phyloP scores from a whole-genome alignment of 169 alveolate genomes.

The Plasmodium adleri region DNA sequence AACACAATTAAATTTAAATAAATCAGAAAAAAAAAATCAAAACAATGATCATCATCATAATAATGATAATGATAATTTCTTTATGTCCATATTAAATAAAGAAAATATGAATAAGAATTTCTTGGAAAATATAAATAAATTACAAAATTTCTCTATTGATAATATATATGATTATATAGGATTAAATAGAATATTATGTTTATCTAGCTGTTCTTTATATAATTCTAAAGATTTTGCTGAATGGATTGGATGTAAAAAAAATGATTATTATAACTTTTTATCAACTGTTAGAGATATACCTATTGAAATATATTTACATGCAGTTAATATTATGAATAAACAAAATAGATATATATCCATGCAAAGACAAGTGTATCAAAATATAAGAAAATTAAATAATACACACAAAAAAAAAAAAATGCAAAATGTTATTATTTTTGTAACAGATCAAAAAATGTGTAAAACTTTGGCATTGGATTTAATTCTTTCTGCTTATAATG shows the following conservation, averaged over 20 bases:
- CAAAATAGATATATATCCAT: slow-evolving; percentile 73
- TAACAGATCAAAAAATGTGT: slow-evolving; percentile 96
- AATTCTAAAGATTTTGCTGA: slow-evolving; percentile 89
- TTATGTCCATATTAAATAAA: neutral
- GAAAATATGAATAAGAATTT: neutral
- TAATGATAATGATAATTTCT: neutral
- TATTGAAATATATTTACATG: slow-evolving; percentile 79
- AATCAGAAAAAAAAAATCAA: slow-evolving; percentile 6
- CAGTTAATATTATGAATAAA: slow-evolving; percentile 71
- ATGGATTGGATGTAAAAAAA: slow-evolving; percentile 90
- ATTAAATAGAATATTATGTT: slow-evolving; percentile 41
- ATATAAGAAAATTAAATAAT: slow-evolving; percentile 62
- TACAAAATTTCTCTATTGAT: slow-evolving; percentile 17
- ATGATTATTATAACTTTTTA: slow-evolving; percentile 84
- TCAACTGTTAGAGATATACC: slow-evolving; percentile 90
- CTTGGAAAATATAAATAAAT: slow-evolving; percentile 1
- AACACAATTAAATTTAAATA: slow-evolving; percentile 85
- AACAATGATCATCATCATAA: slow-evolving; percentile 11
- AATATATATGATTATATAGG: slow-evolving; percentile 35
- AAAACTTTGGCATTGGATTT: slow-evolving; percentile 95
- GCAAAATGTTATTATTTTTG: slow-evolving; percentile 92
- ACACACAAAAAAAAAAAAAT: slow-evolving; percentile 26
- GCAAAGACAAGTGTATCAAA: slow-evolving; percentile 77
- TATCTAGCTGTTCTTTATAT: slow-evolving; percentile 77
- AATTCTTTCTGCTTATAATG: slow-evolving; percentile 87